Conservation (phyloP, 1,284 basidiomycete genomes). For the Ganoderma boninense region DNA sequence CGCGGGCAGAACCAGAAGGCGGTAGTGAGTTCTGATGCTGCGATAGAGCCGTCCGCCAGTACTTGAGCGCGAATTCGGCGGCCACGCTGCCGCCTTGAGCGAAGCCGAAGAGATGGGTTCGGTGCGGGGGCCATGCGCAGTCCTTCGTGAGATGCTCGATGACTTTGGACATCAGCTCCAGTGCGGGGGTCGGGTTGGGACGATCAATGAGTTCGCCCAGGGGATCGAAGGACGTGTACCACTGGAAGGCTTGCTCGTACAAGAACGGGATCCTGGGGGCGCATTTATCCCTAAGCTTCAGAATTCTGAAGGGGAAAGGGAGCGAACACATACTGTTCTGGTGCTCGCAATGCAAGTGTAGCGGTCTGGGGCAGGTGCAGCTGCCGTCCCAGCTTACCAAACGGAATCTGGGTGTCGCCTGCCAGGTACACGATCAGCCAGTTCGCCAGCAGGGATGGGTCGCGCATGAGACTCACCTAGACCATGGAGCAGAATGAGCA, state of each 20-base stretch:
- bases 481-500: slow-evolving; percentile 88
- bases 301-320: too few relatives aligned
- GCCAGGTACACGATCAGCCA: background rate
- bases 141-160: slow-evolving; percentile 64
- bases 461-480: slow-evolving; percentile 63
- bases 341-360: slow-evolving; percentile 80
- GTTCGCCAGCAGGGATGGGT: too few relatives aligned
- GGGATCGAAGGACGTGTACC: slow-evolving; percentile 87
- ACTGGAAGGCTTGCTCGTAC: slow-evolving; percentile 83
- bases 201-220: slow-evolving; percentile 77
- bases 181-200: slow-evolving; percentile 77
- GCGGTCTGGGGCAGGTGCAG: slow-evolving; percentile 90
- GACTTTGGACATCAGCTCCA: slow-evolving; percentile 62
- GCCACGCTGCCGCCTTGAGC: slow-evolving; percentile 89
- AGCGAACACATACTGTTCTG: slow-evolving; percentile 66
- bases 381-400: slow-evolving; percentile 74
- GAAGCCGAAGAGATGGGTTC: slow-evolving; percentile 90
- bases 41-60: slow-evolving; percentile 54
- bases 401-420: slow-evolving; percentile 88
- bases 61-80: slow-evolving; percentile 68
- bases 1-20: slow-evolving; percentile 13
- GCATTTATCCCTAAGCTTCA: background rate
- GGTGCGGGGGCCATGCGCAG: slow-evolving; percentile 70
- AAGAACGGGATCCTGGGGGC: slow-evolving; percentile 77
- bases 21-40: slow-evolving; percentile 34